These are phyloP conservation scores for Moesziomyces sp. DNA, from an alignment of 1,284 basidiomycete genomes.

Conservation along the genomic window DNA sequence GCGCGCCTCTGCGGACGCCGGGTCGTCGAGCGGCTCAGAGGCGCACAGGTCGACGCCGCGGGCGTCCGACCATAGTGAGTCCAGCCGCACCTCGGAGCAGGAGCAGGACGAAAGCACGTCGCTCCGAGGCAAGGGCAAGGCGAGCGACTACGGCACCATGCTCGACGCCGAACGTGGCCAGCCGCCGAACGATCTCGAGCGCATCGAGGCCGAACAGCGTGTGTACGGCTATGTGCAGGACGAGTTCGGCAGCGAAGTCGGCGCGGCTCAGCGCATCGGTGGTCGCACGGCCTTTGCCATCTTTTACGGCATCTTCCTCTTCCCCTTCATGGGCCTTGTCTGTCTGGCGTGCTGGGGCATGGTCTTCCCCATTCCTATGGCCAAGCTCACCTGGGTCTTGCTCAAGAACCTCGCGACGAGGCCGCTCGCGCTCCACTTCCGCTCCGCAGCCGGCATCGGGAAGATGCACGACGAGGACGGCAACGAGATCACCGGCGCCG, in stretches of 20 bases:
- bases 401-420: constrained; percentile 83
- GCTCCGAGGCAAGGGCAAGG: constrained; percentile 50
- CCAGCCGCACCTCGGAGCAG: constrained; percentile 27
- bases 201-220: constrained; percentile 52
- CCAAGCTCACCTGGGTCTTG: constrained; percentile 92
- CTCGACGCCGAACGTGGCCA: constrained; percentile 23
- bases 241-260: constrained; percentile 57
- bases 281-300: constrained; percentile 68
- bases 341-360: constrained; percentile 89
- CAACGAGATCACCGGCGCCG: constrained; percentile 62
- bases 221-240: constrained; percentile 65
- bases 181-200: constrained; percentile 40
- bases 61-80: constrained; percentile 26
- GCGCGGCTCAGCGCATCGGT: constrained; percentile 38
- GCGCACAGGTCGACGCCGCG: constrained; percentile 35
- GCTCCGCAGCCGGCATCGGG: constrained; percentile 69
- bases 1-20: constrained; percentile 24
- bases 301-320: constrained; percentile 86
- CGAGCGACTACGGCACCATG: constrained; percentile 31
- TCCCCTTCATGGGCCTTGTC: constrained; percentile 78
- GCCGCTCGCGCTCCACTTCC: constrained; percentile 90
- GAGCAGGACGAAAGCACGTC: constrained; percentile 45
- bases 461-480: constrained; percentile 42
- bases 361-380: constrained; percentile 97
- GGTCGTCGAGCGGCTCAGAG: constrained; percentile 35